phyloP scores from a whole-genome alignment of 1,139 yeast genomes.

The Blastobotrys capitulatus region DNA sequence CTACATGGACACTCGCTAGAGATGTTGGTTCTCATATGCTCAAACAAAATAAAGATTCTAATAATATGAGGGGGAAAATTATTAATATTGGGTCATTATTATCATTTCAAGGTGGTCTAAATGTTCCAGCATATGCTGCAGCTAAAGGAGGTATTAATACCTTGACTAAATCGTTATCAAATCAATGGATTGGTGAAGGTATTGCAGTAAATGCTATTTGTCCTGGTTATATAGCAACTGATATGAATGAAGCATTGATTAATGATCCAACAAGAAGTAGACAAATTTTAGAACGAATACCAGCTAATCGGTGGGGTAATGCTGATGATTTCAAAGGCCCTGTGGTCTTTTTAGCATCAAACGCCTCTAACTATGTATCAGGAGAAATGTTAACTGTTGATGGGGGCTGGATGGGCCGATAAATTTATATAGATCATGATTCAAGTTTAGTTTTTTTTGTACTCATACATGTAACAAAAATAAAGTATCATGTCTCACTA shows the following conservation, averaged over 20 bases:
- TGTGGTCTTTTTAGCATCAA: constrained; percentile 44
- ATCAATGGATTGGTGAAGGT: constrained; percentile 49
- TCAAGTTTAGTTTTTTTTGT: neutral
- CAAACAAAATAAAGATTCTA: constrained; percentile 27
- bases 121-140: constrained; percentile 46
- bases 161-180: constrained; percentile 46
- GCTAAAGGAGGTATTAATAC: constrained; percentile 48
- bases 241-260: constrained; percentile 41
- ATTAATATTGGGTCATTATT: constrained; percentile 56
- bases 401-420: constrained; percentile 51
- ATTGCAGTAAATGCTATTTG: constrained; percentile 50
- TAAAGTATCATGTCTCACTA: no score
- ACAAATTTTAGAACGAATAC: constrained; percentile 42
- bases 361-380: constrained; percentile 47
- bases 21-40: constrained; percentile 44
- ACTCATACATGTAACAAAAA: no score
- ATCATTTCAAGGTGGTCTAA: constrained; percentile 42
- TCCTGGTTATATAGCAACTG: constrained; percentile 53
- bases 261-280: constrained; percentile 33
- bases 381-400: constrained; percentile 52
- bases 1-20: constrained; percentile 44
- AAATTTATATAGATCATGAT: no score
- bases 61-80: constrained; percentile 53
- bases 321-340: constrained; percentile 55
- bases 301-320: constrained; percentile 47